These are phyloP conservation scores for Apophysomyces variabilis DNA, from an alignment of 371 early-diverging fungal species.

Conservation along the genomic window DNA sequence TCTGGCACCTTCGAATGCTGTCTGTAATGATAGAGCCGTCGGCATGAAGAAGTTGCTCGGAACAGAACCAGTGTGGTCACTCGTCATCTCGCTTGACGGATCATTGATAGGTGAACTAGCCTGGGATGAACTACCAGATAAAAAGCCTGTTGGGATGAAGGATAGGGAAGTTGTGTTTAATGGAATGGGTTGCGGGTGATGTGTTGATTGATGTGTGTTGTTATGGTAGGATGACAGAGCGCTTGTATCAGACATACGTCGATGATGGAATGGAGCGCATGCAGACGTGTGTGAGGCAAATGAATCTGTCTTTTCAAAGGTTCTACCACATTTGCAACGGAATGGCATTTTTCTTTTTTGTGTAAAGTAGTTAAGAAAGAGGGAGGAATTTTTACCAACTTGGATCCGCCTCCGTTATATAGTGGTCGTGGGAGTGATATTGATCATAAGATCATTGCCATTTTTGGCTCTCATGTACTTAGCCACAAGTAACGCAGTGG, in stretches of 20 bases:
- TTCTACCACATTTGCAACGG: conserved; percentile 60
- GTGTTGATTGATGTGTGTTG: conserved; percentile 9
- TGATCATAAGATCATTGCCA: no score
- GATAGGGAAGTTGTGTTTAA: conserved; percentile 28
- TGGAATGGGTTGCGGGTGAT: conserved; percentile 20
- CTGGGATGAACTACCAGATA: conserved; percentile 30
- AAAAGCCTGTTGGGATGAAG: conserved; percentile 27
- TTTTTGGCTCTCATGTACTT: no score
- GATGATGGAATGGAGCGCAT: conserved; percentile 54
- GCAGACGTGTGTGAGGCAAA: conserved; percentile 54
- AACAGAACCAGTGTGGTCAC: conserved; percentile 3
- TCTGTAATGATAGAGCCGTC: conserved; percentile 51
- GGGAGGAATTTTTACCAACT: conserved; percentile 2
- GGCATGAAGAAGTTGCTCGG: conserved; percentile 44
- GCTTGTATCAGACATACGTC: conserved; percentile 47
- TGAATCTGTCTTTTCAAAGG: conserved; percentile 57
- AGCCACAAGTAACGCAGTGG: no score
- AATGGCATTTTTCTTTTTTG: conserved; percentile 46
- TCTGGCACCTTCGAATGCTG: conserved; percentile 57
- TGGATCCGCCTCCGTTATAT: no score
- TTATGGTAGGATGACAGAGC: conserved; percentile 19
- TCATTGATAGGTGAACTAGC: conserved; percentile 20
- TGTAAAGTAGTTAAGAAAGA: background rate
- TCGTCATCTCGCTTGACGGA: conserved; percentile 14
- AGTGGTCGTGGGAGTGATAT: no score